Evolutionary conservation across 2,329 filamentous ascomycete species (phyloP).

Genomic region (Cucurbitaria berberidis): DNA sequence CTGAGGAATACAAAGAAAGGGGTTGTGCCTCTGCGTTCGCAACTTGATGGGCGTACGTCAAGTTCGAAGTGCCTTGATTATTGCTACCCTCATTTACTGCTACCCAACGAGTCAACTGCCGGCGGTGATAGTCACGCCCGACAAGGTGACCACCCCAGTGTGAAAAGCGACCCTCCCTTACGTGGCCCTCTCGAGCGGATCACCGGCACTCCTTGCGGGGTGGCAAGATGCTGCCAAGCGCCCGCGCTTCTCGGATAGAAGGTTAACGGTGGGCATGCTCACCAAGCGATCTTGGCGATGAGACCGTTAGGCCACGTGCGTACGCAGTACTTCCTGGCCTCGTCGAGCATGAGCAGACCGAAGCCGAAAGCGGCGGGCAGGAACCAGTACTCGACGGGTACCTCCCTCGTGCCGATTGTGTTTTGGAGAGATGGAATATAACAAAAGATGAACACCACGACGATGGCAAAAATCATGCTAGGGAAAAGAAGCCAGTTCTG

Average conservation of each 20-base stretch:
- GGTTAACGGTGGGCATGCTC: constrained; percentile 16
- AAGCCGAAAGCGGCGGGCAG: constrained; percentile 75
- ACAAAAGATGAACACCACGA: constrained; percentile 69
- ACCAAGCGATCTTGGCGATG: constrained; percentile 70
- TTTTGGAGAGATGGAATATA: constrained; percentile 71
- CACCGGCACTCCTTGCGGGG: background rate
- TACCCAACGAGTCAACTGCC: constrained; percentile 5
- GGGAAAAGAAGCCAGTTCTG: constrained; percentile 74
- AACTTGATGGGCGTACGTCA: constrained; percentile 1
- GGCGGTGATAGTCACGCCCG: constrained; percentile 1
- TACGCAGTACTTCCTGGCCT: constrained; percentile 68
- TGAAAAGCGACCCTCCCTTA: constrained; percentile 3
- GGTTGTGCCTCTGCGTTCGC: background rate
- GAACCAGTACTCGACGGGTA: constrained; percentile 79
- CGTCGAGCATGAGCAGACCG: constrained; percentile 68
- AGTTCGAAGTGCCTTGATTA: background rate
- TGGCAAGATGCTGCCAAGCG: constrained; percentile 1
- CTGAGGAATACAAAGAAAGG: constrained; percentile 31
- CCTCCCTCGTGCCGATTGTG: constrained; percentile 64
- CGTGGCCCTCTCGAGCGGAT: background rate
- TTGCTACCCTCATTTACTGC: background rate
- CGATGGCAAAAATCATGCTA: constrained; percentile 71
- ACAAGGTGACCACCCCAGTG: background rate
- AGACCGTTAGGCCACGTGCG: constrained; percentile 64
- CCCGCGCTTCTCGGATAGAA: background rate